Evolutionary conservation across 306 rosid species (phyloP), one percentile per base, ranked within the genome.

Genomic region (Cucurbita argyrosperma): DNA sequence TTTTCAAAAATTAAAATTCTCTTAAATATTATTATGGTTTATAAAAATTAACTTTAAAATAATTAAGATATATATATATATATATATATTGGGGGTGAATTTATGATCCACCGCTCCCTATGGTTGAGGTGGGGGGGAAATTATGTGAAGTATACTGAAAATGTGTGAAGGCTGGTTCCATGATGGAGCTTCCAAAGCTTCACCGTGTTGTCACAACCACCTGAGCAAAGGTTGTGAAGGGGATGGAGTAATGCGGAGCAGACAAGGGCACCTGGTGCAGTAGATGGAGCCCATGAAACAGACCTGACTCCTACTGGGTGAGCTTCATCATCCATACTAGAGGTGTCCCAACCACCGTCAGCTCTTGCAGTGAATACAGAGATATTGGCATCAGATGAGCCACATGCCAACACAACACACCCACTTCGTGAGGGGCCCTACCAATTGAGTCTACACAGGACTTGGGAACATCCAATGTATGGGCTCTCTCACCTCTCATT

Each of bases 301-400:
- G 96, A 91, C 12, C 90, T 91, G n/a, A 91, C 97, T 12, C 97
- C 96, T n/a, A 91, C 87, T 1, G 97, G 92, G 55, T 89, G 97
- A 72, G 97, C 97, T 75, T 84, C 85, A 60, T 84, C 85, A 60
- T 86, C 92, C 2, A 91, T 91, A 80, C 84, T 89, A 3, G 89
- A 78, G 11, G 89, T 74, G 81, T 89, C 92, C 96, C 97, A 91
- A 65, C 89, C 90, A 78, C 96, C 91, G 30, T 91, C 92, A 5
- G 88, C 80, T 71, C 88, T 86, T 15, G 87, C 89, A 50, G 90
- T 83, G 84, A 87, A 87, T 51, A 91, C 87, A 4, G 92, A 91
- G 71, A 91, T 87, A 61, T 83, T 91, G 69, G 96, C 97, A 87
- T 91, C 97, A 14, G 96, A 89, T 0, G 96, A 91, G 60, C 92